A percentile compares a stretch with the other conserved stretches of the same genome.
Evolutionary conservation across 1,139 yeast species (phyloP).

Genomic region (Hemisphaericaspora lyxosophila): DNA sequence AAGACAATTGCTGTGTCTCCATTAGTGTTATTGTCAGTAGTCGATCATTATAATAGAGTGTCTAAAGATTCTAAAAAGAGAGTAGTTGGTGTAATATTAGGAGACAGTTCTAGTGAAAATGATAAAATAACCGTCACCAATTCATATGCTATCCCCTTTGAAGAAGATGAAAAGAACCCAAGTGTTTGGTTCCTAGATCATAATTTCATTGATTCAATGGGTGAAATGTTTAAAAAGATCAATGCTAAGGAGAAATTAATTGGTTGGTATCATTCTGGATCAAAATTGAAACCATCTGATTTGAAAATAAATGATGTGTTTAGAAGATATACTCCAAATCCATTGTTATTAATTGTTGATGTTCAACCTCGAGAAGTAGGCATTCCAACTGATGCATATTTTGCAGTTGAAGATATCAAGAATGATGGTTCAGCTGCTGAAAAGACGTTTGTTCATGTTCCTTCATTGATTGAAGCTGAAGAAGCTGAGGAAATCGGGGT

Average conservation of each 20-base stretch:
- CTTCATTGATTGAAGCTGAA: conserved; percentile 92
- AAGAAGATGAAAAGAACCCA: conserved; percentile 90
- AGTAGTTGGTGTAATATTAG: conserved; percentile 91
- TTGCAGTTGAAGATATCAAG: conserved; percentile 91
- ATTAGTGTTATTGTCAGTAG: conserved; percentile 86
- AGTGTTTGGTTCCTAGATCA: conserved; percentile 98
- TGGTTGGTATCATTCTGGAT: conserved; percentile 99
- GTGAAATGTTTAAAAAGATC: conserved; percentile 95
- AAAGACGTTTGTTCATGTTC: conserved; percentile 89
- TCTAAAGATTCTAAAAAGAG: conserved; percentile 71
- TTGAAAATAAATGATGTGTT: conserved; percentile 86
- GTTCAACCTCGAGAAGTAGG: conserved; percentile 82
- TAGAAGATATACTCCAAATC: conserved; percentile 79
- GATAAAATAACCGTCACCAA: conserved; percentile 66
- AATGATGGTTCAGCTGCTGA: conserved; percentile 96
- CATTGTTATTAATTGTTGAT: conserved; percentile 86
- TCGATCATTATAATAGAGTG: conserved; percentile 90
- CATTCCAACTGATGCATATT: conserved; percentile 93
- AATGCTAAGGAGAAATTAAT: conserved; percentile 93
- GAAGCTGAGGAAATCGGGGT: conserved; percentile 99
- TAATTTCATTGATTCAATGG: conserved; percentile 93
- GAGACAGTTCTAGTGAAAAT: conserved; percentile 63
- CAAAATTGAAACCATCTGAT: conserved; percentile 85
- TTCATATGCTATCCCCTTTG: conserved; percentile 89
- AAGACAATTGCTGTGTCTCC: conserved; percentile 92